These are phyloP conservation scores for Fragaria nilgerrensis DNA, from an alignment of 306 rosid genomes.

Conservation along the genomic window DNA sequence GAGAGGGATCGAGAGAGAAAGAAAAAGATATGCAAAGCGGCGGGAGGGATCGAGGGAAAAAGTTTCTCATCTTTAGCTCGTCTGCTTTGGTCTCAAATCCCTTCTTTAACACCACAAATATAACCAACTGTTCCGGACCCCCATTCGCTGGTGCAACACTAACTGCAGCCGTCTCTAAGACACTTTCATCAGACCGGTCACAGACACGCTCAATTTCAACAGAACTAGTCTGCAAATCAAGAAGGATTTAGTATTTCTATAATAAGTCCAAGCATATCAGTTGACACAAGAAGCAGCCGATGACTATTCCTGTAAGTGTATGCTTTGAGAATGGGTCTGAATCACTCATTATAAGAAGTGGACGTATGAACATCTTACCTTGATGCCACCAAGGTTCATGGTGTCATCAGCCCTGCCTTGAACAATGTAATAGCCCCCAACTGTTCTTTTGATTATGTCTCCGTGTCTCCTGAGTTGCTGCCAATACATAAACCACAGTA, in stretches of 20 bases:
- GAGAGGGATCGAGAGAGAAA: too few relatives aligned
- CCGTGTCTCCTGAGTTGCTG: slow-evolving; percentile 89
- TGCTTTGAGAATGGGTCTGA: slow-evolving; percentile 6
- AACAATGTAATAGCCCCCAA: slow-evolving; percentile 59
- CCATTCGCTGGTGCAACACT: slow-evolving; percentile 52
- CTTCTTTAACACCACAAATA: slow-evolving; percentile 58
- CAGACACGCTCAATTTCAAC: slow-evolving; percentile 75
- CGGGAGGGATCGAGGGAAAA: too few relatives aligned
- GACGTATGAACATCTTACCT: slow-evolving; percentile 38
- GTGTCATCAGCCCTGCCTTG: slow-evolving; percentile 97
- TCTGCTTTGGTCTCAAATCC: slow-evolving; percentile 48
- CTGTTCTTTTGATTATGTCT: slow-evolving; percentile 68
- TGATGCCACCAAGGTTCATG: slow-evolving; percentile 95
- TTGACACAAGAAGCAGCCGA: neutral
- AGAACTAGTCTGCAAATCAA: slow-evolving; percentile 52
- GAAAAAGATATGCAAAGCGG: too few relatives aligned
- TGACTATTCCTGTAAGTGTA: neutral
- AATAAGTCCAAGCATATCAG: neutral
- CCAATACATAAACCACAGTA: too few relatives aligned
- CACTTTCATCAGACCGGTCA: slow-evolving; percentile 59
- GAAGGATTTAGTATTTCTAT: neutral
- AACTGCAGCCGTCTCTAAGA: slow-evolving; percentile 72
- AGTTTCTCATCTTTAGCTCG: slow-evolving; percentile 39
- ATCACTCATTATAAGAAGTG: neutral
- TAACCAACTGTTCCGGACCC: slow-evolving; percentile 71